A percentile compares a stretch with the other conserved stretches of the same genome.
Conservation (phyloP, 345 rosid genomes). For the Excoecaria cochinchinensis region DNA sequence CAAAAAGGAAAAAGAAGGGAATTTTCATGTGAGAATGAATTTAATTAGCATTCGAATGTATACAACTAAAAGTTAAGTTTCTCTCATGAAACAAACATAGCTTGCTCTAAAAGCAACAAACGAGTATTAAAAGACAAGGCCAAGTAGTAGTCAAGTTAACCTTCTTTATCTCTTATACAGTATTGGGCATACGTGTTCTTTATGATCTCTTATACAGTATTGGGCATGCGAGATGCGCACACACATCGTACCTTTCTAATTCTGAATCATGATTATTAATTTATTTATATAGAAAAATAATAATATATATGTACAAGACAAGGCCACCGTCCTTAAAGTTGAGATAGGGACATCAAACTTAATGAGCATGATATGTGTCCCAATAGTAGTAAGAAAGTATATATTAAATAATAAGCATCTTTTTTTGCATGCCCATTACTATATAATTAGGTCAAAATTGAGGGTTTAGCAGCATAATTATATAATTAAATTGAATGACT, state of each 20-base stretch:
- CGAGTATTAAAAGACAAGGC: not conserved
- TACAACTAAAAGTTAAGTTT: not conserved
- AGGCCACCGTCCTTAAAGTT: constrained; percentile 13
- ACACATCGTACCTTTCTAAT: too few relatives aligned
- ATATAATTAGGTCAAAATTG: not conserved
- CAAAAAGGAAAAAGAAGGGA: constrained; percentile 6
- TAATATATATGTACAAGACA: not conserved
- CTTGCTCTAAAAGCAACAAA: not conserved
- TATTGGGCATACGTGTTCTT: too few relatives aligned
- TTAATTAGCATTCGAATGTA: not conserved
- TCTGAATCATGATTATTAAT: not conserved
- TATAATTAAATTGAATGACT: not conserved
- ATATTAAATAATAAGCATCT: constrained; percentile 10
- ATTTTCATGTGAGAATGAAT: constrained; percentile 24
- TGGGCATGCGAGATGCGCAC: too few relatives aligned
- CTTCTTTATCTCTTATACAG: not conserved
- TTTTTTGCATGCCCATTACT: constrained; percentile 9
- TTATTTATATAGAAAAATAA: not conserved
- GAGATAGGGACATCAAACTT: constrained; percentile 12
- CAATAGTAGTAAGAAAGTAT: not conserved
- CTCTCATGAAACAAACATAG: constrained; percentile 7
- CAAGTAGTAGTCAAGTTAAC: not conserved
- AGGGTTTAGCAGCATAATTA: not conserved
- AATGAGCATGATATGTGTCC: constrained; percentile 18
- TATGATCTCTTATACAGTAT: too few relatives aligned